Base-by-base conservation (phyloP, 768 basidiomycete genomes). In the Psilocybe cyanescens region DNA sequence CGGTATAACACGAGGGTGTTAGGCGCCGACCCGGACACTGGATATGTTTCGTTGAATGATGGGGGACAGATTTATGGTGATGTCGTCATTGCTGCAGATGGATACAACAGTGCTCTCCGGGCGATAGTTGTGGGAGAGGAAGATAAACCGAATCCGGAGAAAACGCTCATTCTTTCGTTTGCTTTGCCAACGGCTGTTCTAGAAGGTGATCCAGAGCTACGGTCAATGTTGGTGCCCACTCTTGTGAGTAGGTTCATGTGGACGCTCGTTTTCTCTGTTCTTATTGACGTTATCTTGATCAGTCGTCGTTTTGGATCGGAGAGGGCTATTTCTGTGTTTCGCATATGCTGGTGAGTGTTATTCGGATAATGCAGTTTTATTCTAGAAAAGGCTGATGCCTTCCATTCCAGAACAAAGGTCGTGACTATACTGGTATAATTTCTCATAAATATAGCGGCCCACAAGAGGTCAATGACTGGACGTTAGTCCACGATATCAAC, bases 51-150 rank as follows among this genome's bases (percentile, higher is more conserved):
- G 1, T 67, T 80, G 37, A 77, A 78, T 24, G 75, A 70, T 37
- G 86, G 85, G 16, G 75, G 80, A 54, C 73, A 67, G 11, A 57
- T 86, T 8, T 66, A 64, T 14, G 82, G 81, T 14, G 85, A 89
- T 68, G 71, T 87, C 30, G 73, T 89, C 55, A 77, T 89, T 17
- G 87, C 83, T 33, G 87, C 88, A 3, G 88, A 89, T 69, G 88
- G 88, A 5, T 75, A 74, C 46, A 69, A 74, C 14, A 85, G 80
- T 58, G 56, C 75, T 29, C 69, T 78, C n/a, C 74, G 81, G 37
- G 67, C 68, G 5, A 65, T 66, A 7, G 72, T 79, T 5, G 65
- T 73, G 12, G 73, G 71, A n/a, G 62, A 70, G 19, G 51, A 64
- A 45, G 64, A 70, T 52, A 24, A 62, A 53, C 31, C 56, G 3